phyloP scores from a whole-genome alignment of 352 stramenopile species.

The Pythium phragmiticola region DNA sequence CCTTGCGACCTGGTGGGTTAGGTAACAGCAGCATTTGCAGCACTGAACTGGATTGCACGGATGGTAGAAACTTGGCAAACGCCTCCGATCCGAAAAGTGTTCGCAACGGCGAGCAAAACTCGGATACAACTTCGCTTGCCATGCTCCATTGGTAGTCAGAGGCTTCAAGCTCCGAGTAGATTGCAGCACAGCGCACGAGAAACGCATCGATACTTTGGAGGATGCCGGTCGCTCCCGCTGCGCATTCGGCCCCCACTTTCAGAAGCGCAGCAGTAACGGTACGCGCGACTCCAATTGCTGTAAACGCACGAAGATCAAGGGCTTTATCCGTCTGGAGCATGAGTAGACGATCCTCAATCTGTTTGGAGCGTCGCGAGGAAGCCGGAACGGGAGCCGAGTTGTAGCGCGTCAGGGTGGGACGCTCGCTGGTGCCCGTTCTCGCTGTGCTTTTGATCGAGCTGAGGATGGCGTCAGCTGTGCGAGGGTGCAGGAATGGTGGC shows the following conservation, averaged over 20 bases:
- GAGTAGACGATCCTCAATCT: conserved; percentile 42
- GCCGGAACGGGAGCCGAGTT: conserved; percentile 14
- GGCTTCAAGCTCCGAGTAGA: conserved; percentile 74
- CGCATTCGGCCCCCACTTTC: conserved; percentile 52
- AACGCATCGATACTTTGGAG: conserved; percentile 60
- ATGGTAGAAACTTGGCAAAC: conserved; percentile 53
- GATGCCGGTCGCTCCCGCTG: conserved; percentile 34
- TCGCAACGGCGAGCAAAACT: conserved; percentile 63
- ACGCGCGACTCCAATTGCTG: conserved; percentile 54
- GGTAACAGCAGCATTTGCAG: conserved; percentile 66
- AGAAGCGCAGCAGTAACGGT: conserved; percentile 65
- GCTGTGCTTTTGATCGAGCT: conserved; percentile 35
- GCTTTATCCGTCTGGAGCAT: conserved; percentile 48
- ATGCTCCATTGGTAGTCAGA: conserved; percentile 80
- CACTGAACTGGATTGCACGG: conserved; percentile 58
- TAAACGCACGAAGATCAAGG: conserved; percentile 61
- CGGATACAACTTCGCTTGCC: conserved; percentile 67
- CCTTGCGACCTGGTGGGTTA: conserved; percentile 23
- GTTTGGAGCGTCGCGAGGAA: conserved; percentile 9
- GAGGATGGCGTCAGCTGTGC: conserved; percentile 50
- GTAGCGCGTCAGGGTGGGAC: conserved; percentile 9
- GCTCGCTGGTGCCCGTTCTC: conserved; percentile 1
- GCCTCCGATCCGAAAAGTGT: conserved; percentile 47
- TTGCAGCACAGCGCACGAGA: conserved; percentile 57
- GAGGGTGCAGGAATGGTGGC: conserved; percentile 70